Conservation (phyloP, 2,329 filamentous ascomycete genomes). For the Chaetomiaceae sp. region DNA sequence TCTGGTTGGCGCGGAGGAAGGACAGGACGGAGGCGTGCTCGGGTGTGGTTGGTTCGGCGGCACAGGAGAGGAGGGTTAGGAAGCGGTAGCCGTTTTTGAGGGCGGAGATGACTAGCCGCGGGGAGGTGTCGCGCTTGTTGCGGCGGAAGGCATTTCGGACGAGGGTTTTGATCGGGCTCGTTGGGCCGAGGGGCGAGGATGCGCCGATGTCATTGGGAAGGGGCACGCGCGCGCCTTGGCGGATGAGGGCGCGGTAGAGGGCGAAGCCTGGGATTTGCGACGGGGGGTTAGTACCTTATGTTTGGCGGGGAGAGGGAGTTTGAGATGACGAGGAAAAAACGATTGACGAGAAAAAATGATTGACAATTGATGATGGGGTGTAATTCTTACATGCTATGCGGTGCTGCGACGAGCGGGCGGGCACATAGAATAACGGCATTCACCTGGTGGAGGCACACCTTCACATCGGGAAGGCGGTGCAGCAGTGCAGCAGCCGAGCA, state of each 20-base stretch:
- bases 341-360: too few species aligned
- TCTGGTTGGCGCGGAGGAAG: constrained; percentile 34
- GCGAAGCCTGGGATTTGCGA: constrained; percentile 54
- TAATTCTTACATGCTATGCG: constrained; percentile 47
- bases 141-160: constrained; percentile 58
- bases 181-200: constrained; percentile 20
- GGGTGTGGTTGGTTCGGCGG: constrained; percentile 34
- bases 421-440: constrained; percentile 40
- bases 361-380: too few species aligned
- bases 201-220: constrained; percentile 44
- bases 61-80: constrained; percentile 38
- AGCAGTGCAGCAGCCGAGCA: too few species aligned
- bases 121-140: constrained; percentile 54
- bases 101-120: constrained; percentile 55
- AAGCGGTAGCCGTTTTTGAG: constrained; percentile 62
- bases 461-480: not conserved
- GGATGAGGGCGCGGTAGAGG: constrained; percentile 66
- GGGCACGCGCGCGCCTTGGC: constrained; percentile 48
- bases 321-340: not conserved
- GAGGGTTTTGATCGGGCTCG: constrained; percentile 50
- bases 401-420: constrained; percentile 49
- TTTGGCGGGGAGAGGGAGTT: not conserved
- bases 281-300: too few species aligned
- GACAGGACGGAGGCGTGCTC: constrained; percentile 40
- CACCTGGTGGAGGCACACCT: constrained; percentile 24